Percentiles rank a stretch among this genome's conserved stretches.
These are phyloP conservation scores for Pseudocercospora vitis DNA, from an alignment of 2,329 filamentous ascomycete species.

Conservation along the genomic window DNA sequence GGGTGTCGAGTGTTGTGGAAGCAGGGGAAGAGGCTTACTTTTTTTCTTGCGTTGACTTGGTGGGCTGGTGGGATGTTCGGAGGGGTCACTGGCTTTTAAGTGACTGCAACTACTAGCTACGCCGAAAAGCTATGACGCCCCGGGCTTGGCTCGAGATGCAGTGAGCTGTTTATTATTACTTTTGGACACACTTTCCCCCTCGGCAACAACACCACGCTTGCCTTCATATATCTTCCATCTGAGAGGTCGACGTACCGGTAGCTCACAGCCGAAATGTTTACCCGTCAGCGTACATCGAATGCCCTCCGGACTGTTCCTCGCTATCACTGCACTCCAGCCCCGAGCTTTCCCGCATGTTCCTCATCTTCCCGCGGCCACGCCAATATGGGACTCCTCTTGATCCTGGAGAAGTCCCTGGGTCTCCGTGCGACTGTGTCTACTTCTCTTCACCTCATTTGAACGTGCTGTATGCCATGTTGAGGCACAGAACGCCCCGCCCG, in stretches of 20 bases:
- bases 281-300: background rate
- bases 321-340: background rate
- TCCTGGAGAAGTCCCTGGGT: conserved; percentile 9
- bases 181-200: background rate
- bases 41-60: background rate
- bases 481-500: background rate
- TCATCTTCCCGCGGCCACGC: conserved; percentile 4
- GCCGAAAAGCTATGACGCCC: background rate
- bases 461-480: background rate
- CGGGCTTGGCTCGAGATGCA: background rate
- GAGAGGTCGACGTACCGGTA: conserved; percentile 10
- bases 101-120: background rate
- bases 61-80: background rate
- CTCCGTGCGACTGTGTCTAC: background rate
- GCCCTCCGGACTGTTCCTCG: conserved; percentile 6
- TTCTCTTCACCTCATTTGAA: background rate
- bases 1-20: conserved; percentile 1
- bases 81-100: background rate
- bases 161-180: background rate
- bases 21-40: background rate
- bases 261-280: conserved; percentile 2
- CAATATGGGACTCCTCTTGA: conserved; percentile 10
- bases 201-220: background rate
- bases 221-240: conserved; percentile 7
- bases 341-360: conserved; percentile 4